These are phyloP conservation scores for Aspergillus versicolor DNA, from an alignment of 2,329 filamentous ascomycete species.

Conservation along the genomic window DNA sequence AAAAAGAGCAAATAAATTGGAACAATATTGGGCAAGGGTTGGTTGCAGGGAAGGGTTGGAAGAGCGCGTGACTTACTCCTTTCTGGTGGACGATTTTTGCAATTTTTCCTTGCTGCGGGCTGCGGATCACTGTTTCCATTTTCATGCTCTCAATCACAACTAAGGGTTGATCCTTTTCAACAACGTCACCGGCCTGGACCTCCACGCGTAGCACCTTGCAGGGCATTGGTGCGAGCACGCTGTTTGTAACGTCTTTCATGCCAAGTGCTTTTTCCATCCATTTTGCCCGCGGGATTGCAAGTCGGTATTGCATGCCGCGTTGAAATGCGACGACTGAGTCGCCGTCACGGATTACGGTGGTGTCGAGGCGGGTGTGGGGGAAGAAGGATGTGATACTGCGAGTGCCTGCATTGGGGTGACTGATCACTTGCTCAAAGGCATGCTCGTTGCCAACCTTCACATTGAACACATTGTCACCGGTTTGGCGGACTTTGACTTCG, in stretches of 20 bases:
- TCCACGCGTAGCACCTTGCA: conserved; percentile 94
- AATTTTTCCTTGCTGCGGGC: conserved; percentile 69
- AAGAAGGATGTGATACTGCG: conserved; percentile 71
- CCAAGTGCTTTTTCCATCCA: conserved; percentile 91
- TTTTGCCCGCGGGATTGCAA: conserved; percentile 59
- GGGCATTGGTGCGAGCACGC: conserved; percentile 91
- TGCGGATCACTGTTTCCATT: conserved; percentile 82
- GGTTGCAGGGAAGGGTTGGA: background rate
- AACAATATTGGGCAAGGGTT: conserved; percentile 8
- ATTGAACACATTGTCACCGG: conserved; percentile 48
- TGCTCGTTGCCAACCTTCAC: conserved; percentile 44
- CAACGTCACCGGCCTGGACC: conserved; percentile 75
- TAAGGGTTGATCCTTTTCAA: conserved; percentile 81
- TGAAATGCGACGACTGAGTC: conserved; percentile 72
- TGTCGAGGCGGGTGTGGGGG: conserved; percentile 73
- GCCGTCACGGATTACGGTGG: conserved; percentile 65
- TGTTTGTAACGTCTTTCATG: conserved; percentile 74
- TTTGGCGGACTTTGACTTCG: conserved; percentile 53
- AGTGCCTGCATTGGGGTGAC: conserved; percentile 45
- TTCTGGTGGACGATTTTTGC: conserved; percentile 72
- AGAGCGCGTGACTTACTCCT: conserved; percentile 57
- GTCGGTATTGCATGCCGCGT: conserved; percentile 57
- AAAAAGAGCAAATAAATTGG: conserved; percentile 1
- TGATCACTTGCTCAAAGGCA: conserved; percentile 47
- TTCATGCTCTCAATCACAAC: conserved; percentile 93